Evolutionary conservation across 1,284 basidiomycete species (phyloP).

Genomic region (Psilocybe mexicana): DNA sequence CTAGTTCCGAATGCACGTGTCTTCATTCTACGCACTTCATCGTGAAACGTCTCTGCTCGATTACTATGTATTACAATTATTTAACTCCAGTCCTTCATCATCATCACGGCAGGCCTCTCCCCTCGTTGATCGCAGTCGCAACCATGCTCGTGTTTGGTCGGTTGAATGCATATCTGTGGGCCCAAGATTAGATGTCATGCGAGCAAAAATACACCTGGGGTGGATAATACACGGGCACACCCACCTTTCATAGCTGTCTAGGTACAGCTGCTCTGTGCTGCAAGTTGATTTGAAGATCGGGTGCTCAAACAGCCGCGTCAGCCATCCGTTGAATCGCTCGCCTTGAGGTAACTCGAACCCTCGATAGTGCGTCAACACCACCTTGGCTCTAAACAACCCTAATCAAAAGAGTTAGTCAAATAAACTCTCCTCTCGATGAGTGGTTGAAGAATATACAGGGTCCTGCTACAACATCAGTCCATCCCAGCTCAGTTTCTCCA

Average conservation of each 20-base stretch:
- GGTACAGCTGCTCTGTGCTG: slow-evolving; percentile 69
- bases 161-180: slow-evolving; percentile 66
- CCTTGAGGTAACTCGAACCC: slow-evolving; percentile 58
- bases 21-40: not conserved
- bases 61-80: not conserved
- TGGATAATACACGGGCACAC: slow-evolving; percentile 9
- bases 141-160: slow-evolving; percentile 73
- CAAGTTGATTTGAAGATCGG: slow-evolving; percentile 70
- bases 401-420: not conserved
- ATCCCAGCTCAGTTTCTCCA: slow-evolving; percentile 54
- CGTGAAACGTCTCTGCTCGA: not conserved
- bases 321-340: slow-evolving; percentile 52
- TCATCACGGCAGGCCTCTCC: slow-evolving; percentile 52
- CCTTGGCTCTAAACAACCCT: slow-evolving; percentile 70
- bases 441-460: slow-evolving; percentile 58
- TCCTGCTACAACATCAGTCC: slow-evolving; percentile 69
- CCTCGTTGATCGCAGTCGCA: slow-evolving; percentile 69
- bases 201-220: not conserved
- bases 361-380: slow-evolving; percentile 70
- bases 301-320: slow-evolving; percentile 56
- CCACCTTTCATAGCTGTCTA: slow-evolving; percentile 76
- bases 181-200: not conserved
- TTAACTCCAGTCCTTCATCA: slow-evolving; percentile 22
- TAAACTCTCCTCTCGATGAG: not conserved
- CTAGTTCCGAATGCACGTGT: slow-evolving; percentile 12